Percentiles rank a stretch among this genome's conserved stretches.
Evolutionary conservation across 768 basidiomycete species (phyloP).

Genomic region (Cyclocybe aegerita): DNA sequence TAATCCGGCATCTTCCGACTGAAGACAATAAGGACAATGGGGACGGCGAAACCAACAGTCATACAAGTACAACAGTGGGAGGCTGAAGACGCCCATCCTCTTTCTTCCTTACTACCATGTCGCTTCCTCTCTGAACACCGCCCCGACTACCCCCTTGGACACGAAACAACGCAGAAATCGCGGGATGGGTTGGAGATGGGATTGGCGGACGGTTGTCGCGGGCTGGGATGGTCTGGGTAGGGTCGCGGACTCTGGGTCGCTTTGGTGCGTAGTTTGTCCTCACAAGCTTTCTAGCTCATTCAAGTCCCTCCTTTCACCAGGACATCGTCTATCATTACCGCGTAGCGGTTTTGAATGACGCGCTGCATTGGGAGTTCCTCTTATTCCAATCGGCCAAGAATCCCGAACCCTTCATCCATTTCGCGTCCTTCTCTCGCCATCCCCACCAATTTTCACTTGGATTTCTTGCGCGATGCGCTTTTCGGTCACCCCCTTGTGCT

Average conservation of each 20-base stretch:
- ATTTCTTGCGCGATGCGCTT: slow-evolving; percentile 8
- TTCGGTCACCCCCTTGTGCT: slow-evolving; percentile 16
- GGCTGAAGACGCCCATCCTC: background rate
- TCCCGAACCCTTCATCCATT: background rate
- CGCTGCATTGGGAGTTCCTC: too few relatives aligned
- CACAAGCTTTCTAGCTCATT: too few relatives aligned
- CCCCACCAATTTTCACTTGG: background rate
- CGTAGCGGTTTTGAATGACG: too few relatives aligned
- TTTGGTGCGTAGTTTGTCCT: too few relatives aligned
- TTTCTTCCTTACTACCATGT: slow-evolving; percentile 14
- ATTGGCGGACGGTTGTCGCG: too few relatives aligned
- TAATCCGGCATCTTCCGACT: slow-evolving; percentile 10
- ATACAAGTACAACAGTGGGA: slow-evolving; percentile 19
- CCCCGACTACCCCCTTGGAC: background rate
- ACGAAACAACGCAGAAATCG: background rate
- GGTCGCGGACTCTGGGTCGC: too few relatives aligned
- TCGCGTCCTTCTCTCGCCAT: background rate
- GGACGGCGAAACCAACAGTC: slow-evolving; percentile 18
- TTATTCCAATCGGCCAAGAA: too few relatives aligned
- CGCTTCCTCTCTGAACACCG: background rate
- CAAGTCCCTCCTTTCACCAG: too few relatives aligned
- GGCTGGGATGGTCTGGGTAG: too few relatives aligned
- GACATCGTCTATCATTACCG: too few relatives aligned
- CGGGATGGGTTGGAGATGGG: too few relatives aligned
- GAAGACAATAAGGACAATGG: slow-evolving; percentile 27